These are phyloP conservation scores for Carex parvula DNA, from an alignment of 176 grass and related monocot genomes.

Conservation along the genomic window DNA sequence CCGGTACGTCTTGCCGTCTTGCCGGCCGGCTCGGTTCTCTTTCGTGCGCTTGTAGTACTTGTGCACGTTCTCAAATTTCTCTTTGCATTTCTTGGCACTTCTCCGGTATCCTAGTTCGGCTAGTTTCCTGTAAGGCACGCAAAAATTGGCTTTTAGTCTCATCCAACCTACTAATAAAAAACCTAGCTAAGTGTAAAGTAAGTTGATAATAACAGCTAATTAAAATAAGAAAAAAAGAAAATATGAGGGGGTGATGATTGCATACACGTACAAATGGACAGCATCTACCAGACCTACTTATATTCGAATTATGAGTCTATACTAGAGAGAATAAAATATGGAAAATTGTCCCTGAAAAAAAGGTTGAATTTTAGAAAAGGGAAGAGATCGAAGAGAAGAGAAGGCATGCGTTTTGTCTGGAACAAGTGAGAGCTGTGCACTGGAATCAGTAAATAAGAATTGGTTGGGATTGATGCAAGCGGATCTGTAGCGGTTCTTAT, in stretches of 20 bases:
- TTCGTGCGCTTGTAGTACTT: slow-evolving; percentile 99
- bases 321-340: neutral
- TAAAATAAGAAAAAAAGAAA: slow-evolving; percentile 18
- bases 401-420: slow-evolving; percentile 20
- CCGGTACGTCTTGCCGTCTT: slow-evolving; percentile 92
- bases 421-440: slow-evolving; percentile 10
- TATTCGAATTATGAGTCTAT: slow-evolving; percentile 22
- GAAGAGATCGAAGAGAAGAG: slow-evolving; percentile 1
- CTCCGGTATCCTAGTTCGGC: slow-evolving; percentile 76
- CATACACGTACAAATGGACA: slow-evolving; percentile 29
- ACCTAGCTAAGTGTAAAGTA: slow-evolving; percentile 15
- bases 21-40: slow-evolving; percentile 89
- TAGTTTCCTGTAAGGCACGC: slow-evolving; percentile 75
- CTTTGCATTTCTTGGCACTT: slow-evolving; percentile 98
- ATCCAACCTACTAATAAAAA: slow-evolving; percentile 22
- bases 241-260: slow-evolving; percentile 34
- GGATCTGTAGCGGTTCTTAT: slow-evolving; percentile 58
- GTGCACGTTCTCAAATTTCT: slow-evolving; percentile 99
- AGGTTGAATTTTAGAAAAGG: neutral
- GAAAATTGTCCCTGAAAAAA: neutral
- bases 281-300: slow-evolving; percentile 32
- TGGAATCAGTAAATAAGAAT: slow-evolving; percentile 29
- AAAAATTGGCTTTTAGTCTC: slow-evolving; percentile 21
- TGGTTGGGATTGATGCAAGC: slow-evolving; percentile 69
- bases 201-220: slow-evolving; percentile 26